Base-by-base conservation (phyloP, 2,329 filamentous ascomycete species). In the Diaporthe velutina region DNA sequence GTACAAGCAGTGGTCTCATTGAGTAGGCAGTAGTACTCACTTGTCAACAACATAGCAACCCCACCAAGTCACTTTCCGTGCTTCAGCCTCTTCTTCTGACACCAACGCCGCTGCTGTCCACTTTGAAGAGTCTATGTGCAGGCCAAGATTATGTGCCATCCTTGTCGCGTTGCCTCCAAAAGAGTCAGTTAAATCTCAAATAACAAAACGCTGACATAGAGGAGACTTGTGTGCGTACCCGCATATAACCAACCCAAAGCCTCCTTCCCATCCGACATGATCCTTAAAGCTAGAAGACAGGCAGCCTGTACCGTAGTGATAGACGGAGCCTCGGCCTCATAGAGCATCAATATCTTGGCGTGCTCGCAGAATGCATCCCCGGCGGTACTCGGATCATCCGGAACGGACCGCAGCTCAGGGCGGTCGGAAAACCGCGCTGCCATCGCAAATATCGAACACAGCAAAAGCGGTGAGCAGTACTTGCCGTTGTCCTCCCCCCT, bases 121-220 rank as follows among this genome's bases (percentile, higher is more conserved):
- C 13, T 74, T 54, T 4, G 76, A 74, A 38, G 75, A 77, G 25
- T 80, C 79, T 0, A 80, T 28, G 12, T 80, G 74, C 12, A 80
- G 75, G 3, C 79, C 79, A 0, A 80, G 76, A 40, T 79, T 80
- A 33, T 75, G 75, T 0, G 79, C 79, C 79, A 80, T 80, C 13
- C 79, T 75, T 1, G 78, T 78, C 0, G 79, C 79, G 12, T 77
- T 80, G 2, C 79, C 79, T 78, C 15, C 6, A 8, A 4, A 10
- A 3, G 5, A 9, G 4, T 64, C 38, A 33, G 17, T 30, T 15
- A 12, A 12, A 33, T 2, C 58, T 6, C 19, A 13, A 3, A 15
- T 15, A 9, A 38, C 12, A 9, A 12, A 45, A 45, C 25, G 22
- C 17, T 9, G 1, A 3, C 17, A 30, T 13, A 12, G 12, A 3